A percentile compares a stretch with the other conserved stretches of the same genome.
These are phyloP conservation scores for Aristolochia californica DNA, from an alignment of 164 flowering plant species.

Conservation along the genomic window DNA sequence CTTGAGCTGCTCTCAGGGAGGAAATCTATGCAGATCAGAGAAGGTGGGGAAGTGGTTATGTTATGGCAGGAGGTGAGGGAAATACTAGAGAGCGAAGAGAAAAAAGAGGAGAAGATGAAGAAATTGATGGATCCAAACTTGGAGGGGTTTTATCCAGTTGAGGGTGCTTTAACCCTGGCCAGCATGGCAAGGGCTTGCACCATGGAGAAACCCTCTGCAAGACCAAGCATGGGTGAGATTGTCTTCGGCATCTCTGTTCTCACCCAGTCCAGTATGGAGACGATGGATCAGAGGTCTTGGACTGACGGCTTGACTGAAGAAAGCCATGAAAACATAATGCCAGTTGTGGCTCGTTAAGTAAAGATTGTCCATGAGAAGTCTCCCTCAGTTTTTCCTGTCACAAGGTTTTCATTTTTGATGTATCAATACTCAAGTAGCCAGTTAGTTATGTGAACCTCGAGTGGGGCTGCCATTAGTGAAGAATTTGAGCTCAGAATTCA, in stretches of 20 bases:
- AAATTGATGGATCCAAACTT: constrained; percentile 44
- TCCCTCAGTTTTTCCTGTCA: too few relatives aligned
- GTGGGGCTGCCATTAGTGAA: too few relatives aligned
- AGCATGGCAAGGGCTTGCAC: constrained; percentile 50
- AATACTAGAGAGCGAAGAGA: constrained; percentile 35
- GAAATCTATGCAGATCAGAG: constrained; percentile 37
- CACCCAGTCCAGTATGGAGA: constrained; percentile 28
- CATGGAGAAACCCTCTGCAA: constrained; percentile 31
- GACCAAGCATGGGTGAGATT: constrained; percentile 59
- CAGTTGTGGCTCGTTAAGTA: constrained; percentile 40
- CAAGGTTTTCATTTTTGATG: too few relatives aligned
- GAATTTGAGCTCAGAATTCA: too few relatives aligned
- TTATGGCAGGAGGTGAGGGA: constrained; percentile 34
- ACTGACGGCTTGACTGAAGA: constrained; percentile 24
- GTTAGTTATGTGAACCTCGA: too few relatives aligned
- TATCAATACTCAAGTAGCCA: too few relatives aligned
- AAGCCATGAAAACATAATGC: constrained; percentile 18
- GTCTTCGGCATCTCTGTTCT: constrained; percentile 55
- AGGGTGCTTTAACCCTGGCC: constrained; percentile 45
- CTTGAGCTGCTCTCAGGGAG: constrained; percentile 58
- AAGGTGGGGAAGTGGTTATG: constrained; percentile 36
- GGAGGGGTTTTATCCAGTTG: constrained; percentile 31
- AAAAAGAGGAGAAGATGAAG: constrained; percentile 34
- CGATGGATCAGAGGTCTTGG: constrained; percentile 32
- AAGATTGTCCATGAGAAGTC: too few relatives aligned